Conservation (phyloP, 805 yeast species). For the Metschnikowia koreensis region DNA sequence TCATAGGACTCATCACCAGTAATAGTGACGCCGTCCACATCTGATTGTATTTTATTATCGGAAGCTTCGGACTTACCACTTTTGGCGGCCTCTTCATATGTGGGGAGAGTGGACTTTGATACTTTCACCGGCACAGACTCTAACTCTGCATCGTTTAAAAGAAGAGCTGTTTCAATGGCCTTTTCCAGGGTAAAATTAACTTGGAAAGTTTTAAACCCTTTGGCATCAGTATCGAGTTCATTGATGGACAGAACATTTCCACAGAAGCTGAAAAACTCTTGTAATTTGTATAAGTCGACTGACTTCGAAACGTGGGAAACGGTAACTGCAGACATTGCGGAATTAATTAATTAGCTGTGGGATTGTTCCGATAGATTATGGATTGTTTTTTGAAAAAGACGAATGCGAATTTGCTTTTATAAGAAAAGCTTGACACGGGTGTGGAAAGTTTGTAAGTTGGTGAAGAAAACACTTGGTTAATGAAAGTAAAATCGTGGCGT, state of each 20-base stretch:
- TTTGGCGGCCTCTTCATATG: conserved; percentile 15
- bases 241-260: conserved; percentile 48
- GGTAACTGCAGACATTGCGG: conserved; percentile 41
- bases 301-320: conserved; percentile 56
- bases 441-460: neutral
- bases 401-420: too few relatives aligned
- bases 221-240: conserved; percentile 27
- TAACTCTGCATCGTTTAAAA: conserved; percentile 71
- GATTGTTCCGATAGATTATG: neutral
- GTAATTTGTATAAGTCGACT: conserved; percentile 50
- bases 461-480: too few relatives aligned
- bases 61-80: conserved; percentile 5
- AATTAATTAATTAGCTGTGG: neutral
- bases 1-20: conserved; percentile 35
- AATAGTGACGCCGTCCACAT: conserved; percentile 8
- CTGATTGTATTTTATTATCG: conserved; percentile 24
- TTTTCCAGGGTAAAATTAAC: conserved; percentile 55
- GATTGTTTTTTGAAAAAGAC: too few relatives aligned
- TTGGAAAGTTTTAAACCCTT: conserved; percentile 38
- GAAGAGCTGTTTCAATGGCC: conserved; percentile 69
- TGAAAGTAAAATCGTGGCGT: too few relatives aligned
- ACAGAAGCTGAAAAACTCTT: conserved; percentile 73
- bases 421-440: neutral
- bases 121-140: conserved; percentile 57
- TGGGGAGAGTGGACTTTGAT: conserved; percentile 19